A percentile compares a stretch with the other conserved stretches of the same genome.
phyloP scores from a whole-genome alignment of 257 asterid genomes.

The Verbascum thapsus region DNA sequence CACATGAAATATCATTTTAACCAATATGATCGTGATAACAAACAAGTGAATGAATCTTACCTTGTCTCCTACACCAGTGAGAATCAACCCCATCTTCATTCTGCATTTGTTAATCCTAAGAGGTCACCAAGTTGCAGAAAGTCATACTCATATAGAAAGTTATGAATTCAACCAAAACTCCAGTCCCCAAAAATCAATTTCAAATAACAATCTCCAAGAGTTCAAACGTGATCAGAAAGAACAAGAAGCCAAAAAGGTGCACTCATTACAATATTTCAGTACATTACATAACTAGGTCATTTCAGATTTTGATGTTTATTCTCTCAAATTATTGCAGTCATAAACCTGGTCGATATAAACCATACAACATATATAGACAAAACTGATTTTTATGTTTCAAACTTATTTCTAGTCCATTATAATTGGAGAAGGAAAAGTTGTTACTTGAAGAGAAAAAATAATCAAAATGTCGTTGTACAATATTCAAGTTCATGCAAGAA shows the following conservation, averaged over 20 bases:
- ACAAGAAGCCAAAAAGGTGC: neutral
- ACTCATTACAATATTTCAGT: neutral
- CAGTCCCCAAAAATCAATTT: constrained; percentile 29
- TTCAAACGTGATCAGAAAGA: constrained; percentile 21
- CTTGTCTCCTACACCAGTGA: constrained; percentile 97
- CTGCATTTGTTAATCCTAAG: constrained; percentile 77
- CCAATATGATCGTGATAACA: constrained; percentile 10
- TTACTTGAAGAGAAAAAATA: neutral
- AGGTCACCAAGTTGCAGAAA: constrained; percentile 33
- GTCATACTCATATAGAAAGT: constrained; percentile 15
- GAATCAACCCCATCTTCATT: constrained; percentile 88
- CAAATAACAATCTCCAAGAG: constrained; percentile 1
- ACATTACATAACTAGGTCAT: neutral
- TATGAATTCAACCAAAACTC: constrained; percentile 28
- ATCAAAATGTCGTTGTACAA: too few species aligned
- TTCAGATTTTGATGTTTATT: neutral
- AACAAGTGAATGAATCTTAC: constrained; percentile 40
- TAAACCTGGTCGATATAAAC: neutral
- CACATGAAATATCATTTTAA: neutral
- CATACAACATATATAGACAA: neutral
- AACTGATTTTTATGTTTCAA: neutral
- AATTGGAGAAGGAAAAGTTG: neutral
- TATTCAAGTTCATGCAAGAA: too few species aligned
- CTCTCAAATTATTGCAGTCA: neutral
- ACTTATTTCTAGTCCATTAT: neutral